Conservation (phyloP, 257 asterid species). For the Echites panduratus region DNA sequence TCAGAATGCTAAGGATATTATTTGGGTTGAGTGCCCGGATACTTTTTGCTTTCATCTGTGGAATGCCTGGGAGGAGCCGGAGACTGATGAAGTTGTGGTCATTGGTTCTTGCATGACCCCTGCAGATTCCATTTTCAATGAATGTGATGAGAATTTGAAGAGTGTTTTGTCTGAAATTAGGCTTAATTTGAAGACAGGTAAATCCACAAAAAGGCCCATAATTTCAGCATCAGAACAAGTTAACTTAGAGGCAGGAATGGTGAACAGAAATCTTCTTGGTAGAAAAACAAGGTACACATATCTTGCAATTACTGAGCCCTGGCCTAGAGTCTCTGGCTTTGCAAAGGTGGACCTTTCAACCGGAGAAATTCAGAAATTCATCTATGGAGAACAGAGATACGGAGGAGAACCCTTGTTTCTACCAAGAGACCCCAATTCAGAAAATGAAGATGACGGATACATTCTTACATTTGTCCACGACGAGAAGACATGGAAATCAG, state of each 20-base stretch:
- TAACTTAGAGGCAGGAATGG: constrained; percentile 74
- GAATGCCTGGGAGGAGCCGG: constrained; percentile 79
- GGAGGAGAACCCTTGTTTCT: constrained; percentile 71
- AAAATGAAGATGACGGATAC: constrained; percentile 54
- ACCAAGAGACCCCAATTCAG: constrained; percentile 29
- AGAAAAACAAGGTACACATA: constrained; percentile 51
- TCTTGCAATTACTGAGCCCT: constrained; percentile 67
- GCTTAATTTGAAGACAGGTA: constrained; percentile 50
- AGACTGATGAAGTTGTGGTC: constrained; percentile 50
- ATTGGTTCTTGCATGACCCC: constrained; percentile 87
- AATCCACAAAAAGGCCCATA: constrained; percentile 36
- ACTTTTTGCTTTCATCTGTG: constrained; percentile 64
- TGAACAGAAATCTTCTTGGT: constrained; percentile 50
- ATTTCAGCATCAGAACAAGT: constrained; percentile 28
- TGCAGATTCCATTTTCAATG: constrained; percentile 66
- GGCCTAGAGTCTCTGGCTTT: constrained; percentile 76
- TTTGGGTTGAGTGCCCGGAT: constrained; percentile 50
- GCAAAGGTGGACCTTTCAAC: constrained; percentile 54
- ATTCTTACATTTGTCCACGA: constrained; percentile 51
- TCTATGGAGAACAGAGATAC: constrained; percentile 41
- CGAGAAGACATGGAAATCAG: constrained; percentile 52
- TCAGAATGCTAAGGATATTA: constrained; percentile 17
- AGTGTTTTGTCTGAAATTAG: constrained; percentile 54
- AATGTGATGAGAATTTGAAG: constrained; percentile 39
- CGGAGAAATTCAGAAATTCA: constrained; percentile 35